Base-by-base conservation (phyloP, 192 early-diverging fungal genomes). In the Fimicolochytrium jonesii region DNA sequence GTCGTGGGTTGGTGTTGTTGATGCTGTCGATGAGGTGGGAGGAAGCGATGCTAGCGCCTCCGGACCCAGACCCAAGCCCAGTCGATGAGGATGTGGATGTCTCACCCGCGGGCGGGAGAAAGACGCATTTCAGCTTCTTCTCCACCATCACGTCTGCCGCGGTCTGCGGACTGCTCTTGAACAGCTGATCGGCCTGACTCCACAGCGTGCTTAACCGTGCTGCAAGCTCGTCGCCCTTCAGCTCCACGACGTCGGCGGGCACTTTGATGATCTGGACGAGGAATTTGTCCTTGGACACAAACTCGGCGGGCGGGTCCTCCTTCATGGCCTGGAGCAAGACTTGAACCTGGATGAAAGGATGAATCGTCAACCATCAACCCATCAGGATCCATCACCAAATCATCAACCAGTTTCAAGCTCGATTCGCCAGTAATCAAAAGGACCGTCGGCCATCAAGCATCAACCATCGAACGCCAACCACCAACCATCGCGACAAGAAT, bases 271-370 rank as follows among this genome's bases (percentile, higher is more conserved):
- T 89, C 71, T 94, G 92, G 23, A 99, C 84, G 46, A 97, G 72
- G 62, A 99, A 99, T 77, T 99, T 99, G 84, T 99, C 96, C 63
- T 91, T 92, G 79, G 91, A 92, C 63, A 89, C 92, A 61, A 74
- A 85, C 55, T 88, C 89, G 1, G 72, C 61, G 20, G 89, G 78
- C 17, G 86, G 87, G 29, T 94, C 92, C 36, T 89, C 90, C 69
- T 81, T 82, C 81, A 92, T 88, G 9, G 90, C 86, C 72, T 98
- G 93, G 62, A 95, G 77, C 50, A 92, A 74, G 15, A 95, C 92
- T 76, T 92, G 87, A 7, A 98, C 84, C 45, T 90, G 84, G 41
- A 87, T 66, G 13, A 77, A 71, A 7, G 73, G 54, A 17, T 86
- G n/a, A n/a, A n/a, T n/a, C n/a, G n/a, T n/a, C n/a, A n/a, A n/a